Conservation (phyloP, 768 basidiomycete genomes). For the Tricholoma matsutake region DNA sequence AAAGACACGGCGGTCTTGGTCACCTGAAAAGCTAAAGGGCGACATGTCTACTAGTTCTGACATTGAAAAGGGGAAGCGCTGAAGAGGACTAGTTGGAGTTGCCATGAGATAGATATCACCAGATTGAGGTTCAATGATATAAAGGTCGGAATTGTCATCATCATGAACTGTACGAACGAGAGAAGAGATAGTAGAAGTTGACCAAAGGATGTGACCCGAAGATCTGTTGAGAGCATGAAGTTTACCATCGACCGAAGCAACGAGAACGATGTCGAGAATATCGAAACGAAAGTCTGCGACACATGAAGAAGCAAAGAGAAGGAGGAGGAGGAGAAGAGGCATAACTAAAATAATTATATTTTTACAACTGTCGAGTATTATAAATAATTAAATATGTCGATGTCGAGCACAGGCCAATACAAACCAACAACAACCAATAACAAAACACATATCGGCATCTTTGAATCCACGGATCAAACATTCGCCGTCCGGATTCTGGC, state of each 20-base stretch:
- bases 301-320: too few relatives aligned
- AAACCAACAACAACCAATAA: slow-evolving; percentile 43
- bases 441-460: slow-evolving; percentile 56
- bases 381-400: slow-evolving; percentile 41
- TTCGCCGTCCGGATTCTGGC: slow-evolving; percentile 41
- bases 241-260: slow-evolving; percentile 92
- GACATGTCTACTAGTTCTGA: slow-evolving; percentile 90
- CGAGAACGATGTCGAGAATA: slow-evolving; percentile 79
- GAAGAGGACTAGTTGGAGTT: slow-evolving; percentile 63
- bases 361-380: slow-evolving; percentile 36
- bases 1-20: slow-evolving; percentile 70
- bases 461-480: slow-evolving; percentile 61
- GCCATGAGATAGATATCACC: slow-evolving; percentile 90
- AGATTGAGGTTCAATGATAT: slow-evolving; percentile 93
- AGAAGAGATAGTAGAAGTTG: slow-evolving; percentile 65
- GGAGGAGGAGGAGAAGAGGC: too few relatives aligned
- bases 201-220: slow-evolving; percentile 83
- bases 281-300: slow-evolving; percentile 21
- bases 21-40: slow-evolving; percentile 68
- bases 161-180: slow-evolving; percentile 72
- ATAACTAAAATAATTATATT: too few relatives aligned
- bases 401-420: slow-evolving; percentile 35
- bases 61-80: slow-evolving; percentile 90
- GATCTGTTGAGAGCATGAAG: slow-evolving; percentile 92
- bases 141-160: slow-evolving; percentile 63